phyloP scores from a whole-genome alignment of 2,329 filamentous ascomycete species.

The Thermothelomyces thermophilus region DNA sequence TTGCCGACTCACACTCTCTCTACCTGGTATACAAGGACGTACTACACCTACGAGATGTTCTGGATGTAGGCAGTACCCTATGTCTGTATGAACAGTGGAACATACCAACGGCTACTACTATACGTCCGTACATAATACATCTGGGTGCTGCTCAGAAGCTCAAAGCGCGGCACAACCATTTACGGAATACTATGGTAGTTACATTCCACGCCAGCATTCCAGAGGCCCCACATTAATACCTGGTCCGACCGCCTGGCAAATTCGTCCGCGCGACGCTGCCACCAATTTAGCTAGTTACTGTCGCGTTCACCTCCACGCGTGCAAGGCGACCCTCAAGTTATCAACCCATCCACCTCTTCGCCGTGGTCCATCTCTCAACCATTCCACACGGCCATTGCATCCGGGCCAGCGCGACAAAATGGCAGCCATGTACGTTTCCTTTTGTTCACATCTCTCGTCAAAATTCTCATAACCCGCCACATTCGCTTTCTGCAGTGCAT shows the following conservation, averaged over 20 bases:
- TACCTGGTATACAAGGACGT: too few relatives aligned
- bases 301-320: constrained; percentile 14
- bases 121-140: too few relatives aligned
- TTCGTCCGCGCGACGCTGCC: neutral
- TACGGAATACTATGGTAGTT: too few relatives aligned
- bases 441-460: neutral
- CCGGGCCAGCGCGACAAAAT: constrained; percentile 11
- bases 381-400: neutral
- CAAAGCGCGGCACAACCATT: too few relatives aligned
- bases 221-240: neutral
- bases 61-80: too few relatives aligned
- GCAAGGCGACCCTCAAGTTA: neutral
- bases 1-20: too few relatives aligned
- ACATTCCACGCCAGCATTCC: too few relatives aligned
- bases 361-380: constrained; percentile 1
- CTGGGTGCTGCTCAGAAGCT: too few relatives aligned
- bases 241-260: constrained; percentile 10
- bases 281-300: constrained; percentile 16
- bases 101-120: too few relatives aligned
- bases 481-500: neutral
- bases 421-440: constrained; percentile 21
- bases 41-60: too few relatives aligned
- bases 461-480: neutral
- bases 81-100: too few relatives aligned
- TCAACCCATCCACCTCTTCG: neutral